Percentiles rank a stretch among this genome's conserved stretches.
phyloP scores from a whole-genome alignment of 495 filamentous ascomycete genomes.

The Mycothermus thermophilus region DNA sequence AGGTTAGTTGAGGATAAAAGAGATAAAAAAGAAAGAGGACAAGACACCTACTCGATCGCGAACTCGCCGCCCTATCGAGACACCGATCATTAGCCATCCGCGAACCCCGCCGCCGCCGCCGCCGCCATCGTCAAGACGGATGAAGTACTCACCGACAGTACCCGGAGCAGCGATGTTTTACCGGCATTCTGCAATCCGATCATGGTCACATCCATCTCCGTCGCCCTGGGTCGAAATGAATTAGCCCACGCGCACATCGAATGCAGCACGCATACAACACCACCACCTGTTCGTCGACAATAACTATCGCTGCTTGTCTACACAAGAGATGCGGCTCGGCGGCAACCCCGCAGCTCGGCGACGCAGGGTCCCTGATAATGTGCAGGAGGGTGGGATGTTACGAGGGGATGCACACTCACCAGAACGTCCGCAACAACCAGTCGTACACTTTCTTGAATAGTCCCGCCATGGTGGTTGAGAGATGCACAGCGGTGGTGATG shows the following conservation, averaged over 20 bases:
- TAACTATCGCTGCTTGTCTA: slow-evolving; percentile 1
- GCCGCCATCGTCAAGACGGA: no score
- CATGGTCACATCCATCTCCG: slow-evolving; percentile 99
- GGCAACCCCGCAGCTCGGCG: slow-evolving; percentile 9
- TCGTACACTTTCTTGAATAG: slow-evolving; percentile 87
- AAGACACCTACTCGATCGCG: slow-evolving; percentile 80
- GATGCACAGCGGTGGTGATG: background rate
- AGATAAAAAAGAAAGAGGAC: background rate
- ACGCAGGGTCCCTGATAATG: no score
- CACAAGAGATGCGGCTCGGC: slow-evolving; percentile 8
- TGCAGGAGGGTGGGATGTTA: no score
- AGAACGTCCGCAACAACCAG: slow-evolving; percentile 95
- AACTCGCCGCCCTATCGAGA: slow-evolving; percentile 98
- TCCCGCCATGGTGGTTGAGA: slow-evolving; percentile 20
- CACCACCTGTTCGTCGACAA: no score
- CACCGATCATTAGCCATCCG: no score
- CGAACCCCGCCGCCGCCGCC: no score
- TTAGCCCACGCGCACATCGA: slow-evolving; percentile 12
- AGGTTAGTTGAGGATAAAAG: slow-evolving; percentile 2
- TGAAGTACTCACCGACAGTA: slow-evolving; percentile 72
- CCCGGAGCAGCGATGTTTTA: slow-evolving; percentile 87
- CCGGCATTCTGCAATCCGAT: slow-evolving; percentile 97
- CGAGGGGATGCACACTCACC: no score
- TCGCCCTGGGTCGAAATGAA: slow-evolving; percentile 61
- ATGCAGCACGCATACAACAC: no score